phyloP scores from a whole-genome alignment of 1,139 yeast species.

The Pichia sp. region DNA sequence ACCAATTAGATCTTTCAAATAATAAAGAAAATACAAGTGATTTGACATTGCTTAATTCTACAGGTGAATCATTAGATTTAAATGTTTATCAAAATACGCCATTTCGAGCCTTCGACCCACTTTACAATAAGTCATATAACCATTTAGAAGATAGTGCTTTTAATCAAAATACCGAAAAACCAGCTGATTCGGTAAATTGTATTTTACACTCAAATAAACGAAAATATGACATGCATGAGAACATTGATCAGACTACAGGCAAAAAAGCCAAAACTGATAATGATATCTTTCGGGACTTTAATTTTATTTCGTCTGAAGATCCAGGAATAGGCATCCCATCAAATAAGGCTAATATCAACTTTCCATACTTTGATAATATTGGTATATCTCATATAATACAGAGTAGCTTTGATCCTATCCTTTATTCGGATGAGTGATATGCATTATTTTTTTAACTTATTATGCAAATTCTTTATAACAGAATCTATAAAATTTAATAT shows the following conservation, averaged over 20 bases:
- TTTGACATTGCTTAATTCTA: slow-evolving; percentile 1
- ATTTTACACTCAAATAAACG: too few species aligned
- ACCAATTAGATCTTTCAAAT: too few species aligned
- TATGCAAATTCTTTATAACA: neutral
- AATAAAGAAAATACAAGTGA: neutral
- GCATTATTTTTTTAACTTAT: too few species aligned
- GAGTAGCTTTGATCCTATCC: slow-evolving; percentile 11
- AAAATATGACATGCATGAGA: too few species aligned
- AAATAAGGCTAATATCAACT: too few species aligned
- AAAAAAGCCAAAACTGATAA: neutral
- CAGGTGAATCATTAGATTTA: neutral
- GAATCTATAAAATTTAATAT: neutral
- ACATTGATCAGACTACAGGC: neutral
- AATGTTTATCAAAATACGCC: neutral
- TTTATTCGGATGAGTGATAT: slow-evolving; percentile 4
- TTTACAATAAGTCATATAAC: too few species aligned
- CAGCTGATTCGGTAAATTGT: too few species aligned
- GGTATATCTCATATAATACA: neutral
- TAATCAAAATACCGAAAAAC: too few species aligned
- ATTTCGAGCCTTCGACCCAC: too few species aligned
- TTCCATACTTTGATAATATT: too few species aligned
- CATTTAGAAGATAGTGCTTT: too few species aligned
- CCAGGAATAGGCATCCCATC: neutral
- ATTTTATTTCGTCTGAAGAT: slow-evolving; percentile 1
- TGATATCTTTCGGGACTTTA: too few species aligned